phyloP scores from a whole-genome alignment of 129 eudicot genomes.

The Helianthus tuberosus region DNA sequence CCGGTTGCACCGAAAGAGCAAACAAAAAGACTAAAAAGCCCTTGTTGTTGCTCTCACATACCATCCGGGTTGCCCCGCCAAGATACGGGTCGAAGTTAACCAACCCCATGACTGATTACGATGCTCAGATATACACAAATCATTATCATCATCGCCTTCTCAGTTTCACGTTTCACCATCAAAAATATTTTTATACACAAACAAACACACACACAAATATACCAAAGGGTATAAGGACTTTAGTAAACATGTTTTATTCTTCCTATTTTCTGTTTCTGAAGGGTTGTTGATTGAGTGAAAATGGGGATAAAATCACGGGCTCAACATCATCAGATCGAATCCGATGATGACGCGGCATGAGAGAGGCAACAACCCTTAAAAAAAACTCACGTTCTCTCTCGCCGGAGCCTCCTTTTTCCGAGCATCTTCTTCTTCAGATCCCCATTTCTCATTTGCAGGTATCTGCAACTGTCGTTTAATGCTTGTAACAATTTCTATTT shows the following conservation, averaged over 20 bases:
- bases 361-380: conserved; percentile 14
- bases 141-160: conserved; percentile 5
- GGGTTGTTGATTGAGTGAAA: not conserved
- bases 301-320: conserved; percentile 6
- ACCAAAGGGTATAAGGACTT: not conserved
- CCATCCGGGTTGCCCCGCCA: too few species aligned
- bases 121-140: not conserved
- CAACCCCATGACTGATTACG: not conserved
- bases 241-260: not conserved
- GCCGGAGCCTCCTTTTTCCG: conserved; percentile 15
- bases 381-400: conserved; percentile 14
- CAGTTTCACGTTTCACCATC: not conserved
- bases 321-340: not conserved
- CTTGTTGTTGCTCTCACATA: too few species aligned
- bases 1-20: too few species aligned
- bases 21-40: too few species aligned
- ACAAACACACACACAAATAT: too few species aligned
- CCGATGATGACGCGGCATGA: not conserved
- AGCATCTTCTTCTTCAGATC: conserved; percentile 14
- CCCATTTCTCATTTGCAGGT: not conserved
- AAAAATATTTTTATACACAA: too few species aligned
- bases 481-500: not conserved
- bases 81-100: not conserved
- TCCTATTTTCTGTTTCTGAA: not conserved
- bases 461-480: not conserved